Conservation (phyloP, 2,329 filamentous ascomycete species). For the Plectosphaerella cucumerina region DNA sequence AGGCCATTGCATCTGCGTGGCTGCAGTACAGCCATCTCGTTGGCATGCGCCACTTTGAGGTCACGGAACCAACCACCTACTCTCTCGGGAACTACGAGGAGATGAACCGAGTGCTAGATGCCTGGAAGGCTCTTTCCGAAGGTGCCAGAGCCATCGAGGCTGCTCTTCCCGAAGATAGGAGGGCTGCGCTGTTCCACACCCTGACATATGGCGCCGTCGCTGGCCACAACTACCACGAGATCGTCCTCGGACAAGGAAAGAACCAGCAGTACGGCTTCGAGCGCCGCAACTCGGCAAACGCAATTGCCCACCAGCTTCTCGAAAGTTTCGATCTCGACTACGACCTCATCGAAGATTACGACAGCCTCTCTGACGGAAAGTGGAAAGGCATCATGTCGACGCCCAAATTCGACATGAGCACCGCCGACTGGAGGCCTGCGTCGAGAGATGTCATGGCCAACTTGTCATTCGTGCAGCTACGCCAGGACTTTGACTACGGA, state of each 20-base stretch:
- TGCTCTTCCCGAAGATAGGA: slow-evolving; percentile 31
- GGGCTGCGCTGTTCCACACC: slow-evolving; percentile 55
- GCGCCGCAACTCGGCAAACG: slow-evolving; percentile 51
- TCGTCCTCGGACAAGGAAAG: slow-evolving; percentile 42
- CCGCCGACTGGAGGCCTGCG: slow-evolving; percentile 21
- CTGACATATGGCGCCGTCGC: slow-evolving; percentile 57
- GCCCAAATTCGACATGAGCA: slow-evolving; percentile 36
- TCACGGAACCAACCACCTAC: slow-evolving; percentile 54
- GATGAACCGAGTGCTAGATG: slow-evolving; percentile 50
- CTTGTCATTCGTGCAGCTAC: slow-evolving; percentile 40
- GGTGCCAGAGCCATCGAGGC: slow-evolving; percentile 42
- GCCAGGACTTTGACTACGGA: slow-evolving; percentile 16
- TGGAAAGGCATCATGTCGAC: slow-evolving; percentile 50
- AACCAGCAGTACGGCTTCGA: slow-evolving; percentile 50
- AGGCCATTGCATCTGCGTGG: slow-evolving; percentile 45
- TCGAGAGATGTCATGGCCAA: slow-evolving; percentile 46
- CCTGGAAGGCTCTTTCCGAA: slow-evolving; percentile 46
- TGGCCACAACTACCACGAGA: slow-evolving; percentile 50
- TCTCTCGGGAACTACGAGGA: slow-evolving; percentile 62
- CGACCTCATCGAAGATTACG: slow-evolving; percentile 38
- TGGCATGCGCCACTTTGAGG: slow-evolving; percentile 58
- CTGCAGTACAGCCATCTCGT: slow-evolving; percentile 40
- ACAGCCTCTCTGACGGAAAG: slow-evolving; percentile 41
- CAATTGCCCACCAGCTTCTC: slow-evolving; percentile 33
- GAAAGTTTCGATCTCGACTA: slow-evolving; percentile 39